Percentiles rank a stretch among this genome's conserved stretches.
Evolutionary conservation across 345 rosid species (phyloP).

Genomic region (Raphanus sativus): DNA sequence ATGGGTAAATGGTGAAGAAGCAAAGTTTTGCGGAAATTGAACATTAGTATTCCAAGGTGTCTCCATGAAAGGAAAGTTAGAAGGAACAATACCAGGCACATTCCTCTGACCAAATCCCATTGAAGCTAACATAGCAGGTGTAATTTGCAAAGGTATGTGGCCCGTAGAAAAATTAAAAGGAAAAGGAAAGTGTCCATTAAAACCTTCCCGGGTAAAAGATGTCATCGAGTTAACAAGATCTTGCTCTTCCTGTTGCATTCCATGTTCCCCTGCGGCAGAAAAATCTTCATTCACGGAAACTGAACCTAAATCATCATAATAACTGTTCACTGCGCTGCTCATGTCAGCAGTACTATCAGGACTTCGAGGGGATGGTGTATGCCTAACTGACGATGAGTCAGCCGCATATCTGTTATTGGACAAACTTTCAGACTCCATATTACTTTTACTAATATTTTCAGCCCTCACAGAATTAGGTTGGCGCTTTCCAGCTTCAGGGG

Average conservation of each 20-base stretch:
- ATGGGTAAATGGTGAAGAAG: conserved; percentile 57
- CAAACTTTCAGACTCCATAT: conserved; percentile 50
- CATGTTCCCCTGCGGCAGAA: conserved; percentile 47
- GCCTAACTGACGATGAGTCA: conserved; percentile 53
- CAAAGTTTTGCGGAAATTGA: conserved; percentile 67
- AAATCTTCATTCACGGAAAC: conserved; percentile 53
- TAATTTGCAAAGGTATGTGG: conserved; percentile 55
- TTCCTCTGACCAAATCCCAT: conserved; percentile 74
- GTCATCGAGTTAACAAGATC: conserved; percentile 73
- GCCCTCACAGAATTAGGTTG: conserved; percentile 49
- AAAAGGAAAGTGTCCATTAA: conserved; percentile 68
- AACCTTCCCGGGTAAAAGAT: conserved; percentile 57
- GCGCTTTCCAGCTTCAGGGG: conserved; percentile 56
- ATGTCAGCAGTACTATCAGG: conserved; percentile 50
- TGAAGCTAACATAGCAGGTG: conserved; percentile 59
- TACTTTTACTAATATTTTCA: conserved; percentile 56
- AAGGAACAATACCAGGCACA: conserved; percentile 57
- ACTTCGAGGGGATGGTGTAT: conserved; percentile 46
- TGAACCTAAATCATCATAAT: conserved; percentile 53
- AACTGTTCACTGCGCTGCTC: conserved; percentile 48
- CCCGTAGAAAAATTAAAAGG: conserved; percentile 65
- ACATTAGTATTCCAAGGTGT: conserved; percentile 58
- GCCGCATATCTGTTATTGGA: conserved; percentile 45
- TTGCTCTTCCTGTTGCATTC: conserved; percentile 80
- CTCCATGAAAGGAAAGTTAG: conserved; percentile 60